Evolutionary conservation across 1,284 basidiomycete species (phyloP).

Genomic region (Boletus sp.): DNA sequence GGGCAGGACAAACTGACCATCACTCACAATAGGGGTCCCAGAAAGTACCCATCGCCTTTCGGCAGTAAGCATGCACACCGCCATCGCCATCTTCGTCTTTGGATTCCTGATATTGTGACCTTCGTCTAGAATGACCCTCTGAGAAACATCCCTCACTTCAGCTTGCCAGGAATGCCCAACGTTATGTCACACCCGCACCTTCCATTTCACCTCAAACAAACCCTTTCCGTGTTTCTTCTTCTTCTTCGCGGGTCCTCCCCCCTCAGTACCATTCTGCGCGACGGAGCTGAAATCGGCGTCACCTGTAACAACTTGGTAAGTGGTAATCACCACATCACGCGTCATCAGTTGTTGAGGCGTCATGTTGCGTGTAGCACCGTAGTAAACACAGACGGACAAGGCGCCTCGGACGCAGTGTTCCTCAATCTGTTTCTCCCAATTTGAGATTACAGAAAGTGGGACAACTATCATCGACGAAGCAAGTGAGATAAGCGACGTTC

Average conservation of each 20-base stretch:
- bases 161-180: not conserved
- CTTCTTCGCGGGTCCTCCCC: slow-evolving; percentile 34
- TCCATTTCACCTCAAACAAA: slow-evolving; percentile 75
- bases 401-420: slow-evolving; percentile 66
- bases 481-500: slow-evolving; percentile 1
- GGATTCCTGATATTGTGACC: slow-evolving; percentile 84
- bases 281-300: slow-evolving; percentile 23
- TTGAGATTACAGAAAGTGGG: slow-evolving; percentile 83
- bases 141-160: not conserved
- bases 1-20: not conserved
- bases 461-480: slow-evolving; percentile 51
- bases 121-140: slow-evolving; percentile 84
- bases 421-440: slow-evolving; percentile 86
- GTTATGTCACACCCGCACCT: slow-evolving; percentile 41
- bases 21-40: slow-evolving; percentile 80
- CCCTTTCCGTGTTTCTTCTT: slow-evolving; percentile 59
- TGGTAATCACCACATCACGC: slow-evolving; percentile 86
- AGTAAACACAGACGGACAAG: slow-evolving; percentile 63
- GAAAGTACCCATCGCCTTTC: slow-evolving; percentile 79
- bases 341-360: slow-evolving; percentile 55
- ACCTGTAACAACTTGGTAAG: slow-evolving; percentile 58
- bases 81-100: slow-evolving; percentile 77
- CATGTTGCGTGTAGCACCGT: slow-evolving; percentile 63
- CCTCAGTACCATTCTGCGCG: slow-evolving; percentile 5
- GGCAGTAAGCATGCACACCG: slow-evolving; percentile 63